Evolutionary conservation across 106 monocot genomes (phyloP), one percentile per base, ranked within the genome.

Genomic region (Phalaenopsis equestris): DNA sequence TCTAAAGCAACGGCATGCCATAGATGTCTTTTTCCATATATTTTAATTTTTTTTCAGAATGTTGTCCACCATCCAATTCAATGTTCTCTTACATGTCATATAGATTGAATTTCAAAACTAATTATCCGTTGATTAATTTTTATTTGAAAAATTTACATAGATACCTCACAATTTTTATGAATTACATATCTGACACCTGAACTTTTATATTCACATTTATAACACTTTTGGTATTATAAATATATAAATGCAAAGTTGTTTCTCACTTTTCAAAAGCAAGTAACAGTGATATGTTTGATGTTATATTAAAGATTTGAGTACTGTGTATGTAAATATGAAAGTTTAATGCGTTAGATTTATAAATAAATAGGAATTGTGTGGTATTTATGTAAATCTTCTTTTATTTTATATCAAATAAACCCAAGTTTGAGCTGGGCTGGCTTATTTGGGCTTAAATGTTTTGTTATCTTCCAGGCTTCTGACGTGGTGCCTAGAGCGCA

Each of bases 401-500:
- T 30, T 30, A 30, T 30, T 30, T 68, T 17, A 42, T 74, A 14
- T 43, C 74, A 74, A 74, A 42, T 43, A 4, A 18, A 74, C 1
- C 18, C 42, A 43, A 74, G 43, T 43, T 43, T 42, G 41, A 30
- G 5, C 12, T 38, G 24, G 8, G 7, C 15, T 12, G 12, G 18
- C 72, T 72, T 38, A 37, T 2, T 43, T 74, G 38, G 19, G 41
- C 42, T 78, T 49, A 14, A 79, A 43, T 30, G 16, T 46, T 37
- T 1, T n/a, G n/a, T 38, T 43, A 19, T 46, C 38, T 70, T 82
- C 64, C 85, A 95, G 92, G 83, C 78, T 47, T 86, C 89, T 80
- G 97, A 91, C 65, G 97, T 93, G 7, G 65, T 82, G 72, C 76
- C 84, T 67, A 55, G 80, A 47, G 39, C 5, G 18, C 42, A 56